Evolutionary conservation across 768 basidiomycete species (phyloP).

Genomic region (Strobilomyces confusus): DNA sequence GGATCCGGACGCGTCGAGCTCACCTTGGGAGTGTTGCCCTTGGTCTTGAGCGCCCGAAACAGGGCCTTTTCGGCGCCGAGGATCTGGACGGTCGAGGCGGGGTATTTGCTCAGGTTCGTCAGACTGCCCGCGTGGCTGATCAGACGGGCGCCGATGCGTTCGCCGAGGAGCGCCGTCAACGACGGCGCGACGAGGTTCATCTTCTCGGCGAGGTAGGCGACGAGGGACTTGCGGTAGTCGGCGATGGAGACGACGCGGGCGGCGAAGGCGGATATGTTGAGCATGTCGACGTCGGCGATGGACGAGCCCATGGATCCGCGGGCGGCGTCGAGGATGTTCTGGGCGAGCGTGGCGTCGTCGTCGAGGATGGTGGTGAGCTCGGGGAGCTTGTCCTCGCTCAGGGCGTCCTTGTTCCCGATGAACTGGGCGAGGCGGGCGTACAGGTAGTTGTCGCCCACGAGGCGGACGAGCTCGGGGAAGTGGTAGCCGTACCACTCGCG

Average conservation of each 20-base stretch:
- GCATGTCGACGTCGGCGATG: conserved; percentile 88
- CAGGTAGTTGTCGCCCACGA: conserved; percentile 92
- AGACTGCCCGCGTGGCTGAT: conserved; percentile 96
- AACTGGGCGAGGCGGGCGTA: conserved; percentile 84
- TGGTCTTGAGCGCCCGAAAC: conserved; percentile 96
- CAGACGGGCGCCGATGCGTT: conserved; percentile 86
- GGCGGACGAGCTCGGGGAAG: conserved; percentile 91
- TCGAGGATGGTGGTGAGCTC: conserved; percentile 77
- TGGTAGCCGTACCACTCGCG: conserved; percentile 99
- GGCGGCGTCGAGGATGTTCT: conserved; percentile 93
- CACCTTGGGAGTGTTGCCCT: conserved; percentile 97
- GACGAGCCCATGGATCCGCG: conserved; percentile 92
- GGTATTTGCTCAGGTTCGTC: conserved; percentile 97
- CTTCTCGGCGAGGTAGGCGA: conserved; percentile 88
- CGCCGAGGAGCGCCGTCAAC: conserved; percentile 84
- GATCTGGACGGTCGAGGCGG: conserved; percentile 97
- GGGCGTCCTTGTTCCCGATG: conserved; percentile 83
- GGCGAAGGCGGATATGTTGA: conserved; percentile 93
- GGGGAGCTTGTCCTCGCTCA: conserved; percentile 75
- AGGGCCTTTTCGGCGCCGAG: conserved; percentile 97
- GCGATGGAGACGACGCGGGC: conserved; percentile 85
- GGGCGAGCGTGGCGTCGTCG: conserved; percentile 80
- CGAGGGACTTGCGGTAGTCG: conserved; percentile 89
- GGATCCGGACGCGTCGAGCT: background rate
- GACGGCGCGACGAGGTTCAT: conserved; percentile 98